Evolutionary conservation across 2,329 filamentous ascomycete species (phyloP).

Genomic region (Penicillium concentricum): DNA sequence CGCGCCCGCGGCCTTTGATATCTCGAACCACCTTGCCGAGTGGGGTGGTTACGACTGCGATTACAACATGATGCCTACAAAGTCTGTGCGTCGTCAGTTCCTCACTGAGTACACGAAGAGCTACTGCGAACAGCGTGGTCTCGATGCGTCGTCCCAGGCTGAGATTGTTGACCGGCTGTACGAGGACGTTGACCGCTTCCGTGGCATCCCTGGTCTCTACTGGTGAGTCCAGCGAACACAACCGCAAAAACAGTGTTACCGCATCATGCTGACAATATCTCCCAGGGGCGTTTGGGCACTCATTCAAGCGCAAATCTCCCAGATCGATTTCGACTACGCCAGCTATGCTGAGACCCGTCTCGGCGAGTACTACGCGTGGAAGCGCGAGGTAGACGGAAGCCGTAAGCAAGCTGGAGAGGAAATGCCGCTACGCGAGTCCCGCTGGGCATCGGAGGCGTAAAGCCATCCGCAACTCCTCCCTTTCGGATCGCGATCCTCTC

Average conservation of each 20-base stretch:
- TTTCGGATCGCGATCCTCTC: background rate
- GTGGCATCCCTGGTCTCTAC: conserved; percentile 85
- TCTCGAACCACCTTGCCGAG: conserved; percentile 97
- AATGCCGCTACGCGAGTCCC: conserved; percentile 71
- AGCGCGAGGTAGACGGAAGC: conserved; percentile 67
- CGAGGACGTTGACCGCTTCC: conserved; percentile 79
- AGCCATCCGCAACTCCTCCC: background rate
- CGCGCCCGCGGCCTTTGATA: conserved; percentile 90
- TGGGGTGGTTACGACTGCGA: conserved; percentile 98
- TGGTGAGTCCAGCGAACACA: conserved; percentile 45
- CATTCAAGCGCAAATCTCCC: conserved; percentile 89
- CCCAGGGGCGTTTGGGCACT: conserved; percentile 90
- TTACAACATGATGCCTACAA: conserved; percentile 76
- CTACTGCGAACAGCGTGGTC: conserved; percentile 59
- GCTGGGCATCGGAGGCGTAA: conserved; percentile 66
- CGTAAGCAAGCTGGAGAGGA: conserved; percentile 56
- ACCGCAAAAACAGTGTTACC: background rate
- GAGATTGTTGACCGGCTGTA: conserved; percentile 68
- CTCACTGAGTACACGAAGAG: conserved; percentile 76
- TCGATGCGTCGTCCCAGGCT: conserved; percentile 48
- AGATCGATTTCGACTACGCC: conserved; percentile 96
- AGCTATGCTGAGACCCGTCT: conserved; percentile 82
- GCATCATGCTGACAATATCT: background rate
- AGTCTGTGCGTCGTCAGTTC: conserved; percentile 73
- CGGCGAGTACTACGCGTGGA: conserved; percentile 92